Evolutionary conservation across 2,329 filamentous ascomycete genomes (phyloP), one percentile per base, ranked within the genome.

Genomic region (Colletotrichum sublineola): DNA sequence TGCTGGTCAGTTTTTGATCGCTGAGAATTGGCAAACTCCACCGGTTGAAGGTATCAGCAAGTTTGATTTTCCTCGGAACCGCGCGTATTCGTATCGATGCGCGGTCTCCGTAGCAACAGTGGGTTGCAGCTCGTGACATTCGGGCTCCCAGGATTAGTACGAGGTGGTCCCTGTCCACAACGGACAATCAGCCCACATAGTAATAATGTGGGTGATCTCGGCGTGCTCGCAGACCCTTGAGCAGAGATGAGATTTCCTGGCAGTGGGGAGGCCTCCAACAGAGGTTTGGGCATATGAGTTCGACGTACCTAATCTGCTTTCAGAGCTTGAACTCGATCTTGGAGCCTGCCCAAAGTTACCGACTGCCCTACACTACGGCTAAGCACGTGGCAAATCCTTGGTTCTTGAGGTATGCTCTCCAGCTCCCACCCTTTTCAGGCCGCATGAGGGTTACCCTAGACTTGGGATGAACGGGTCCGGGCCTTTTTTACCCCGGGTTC

Each of bases 401-500:
- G 9, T 36, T 36, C 3, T 36, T 8, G 36, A 36, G 36, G 6
- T 36, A 36, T 36, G 1, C 36, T 38, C 36, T 46, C 42, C 42
- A 20, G 15, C 42, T 42, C 33, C 6, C 48, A 9, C 24, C 9
- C 48, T 12, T 52, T 38, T 38, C 48, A 31, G 48, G 29, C 48
- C 18, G 24, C 50, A 5, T 31, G 4, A 5, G 24, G 24, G 24
- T 24, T 7, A 18, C 11, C 12, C 52, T 15, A 18, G 24, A 18
- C 18, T 14, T 1, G 52, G 14, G 15, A 15, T 33, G 52, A 33
- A 33, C 24, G 1, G 61, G 2, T 46, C 57, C 1, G 76, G 24
- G 24, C 24, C 68, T 40, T 78, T 75, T 56, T 77, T 68, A n/a
- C 33, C 77, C 77, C 14, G 56, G 68, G 46, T 77, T 76, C 78